Conservation (phyloP, 2,329 filamentous ascomycete genomes). For the Phyllosticta capitalensis region DNA sequence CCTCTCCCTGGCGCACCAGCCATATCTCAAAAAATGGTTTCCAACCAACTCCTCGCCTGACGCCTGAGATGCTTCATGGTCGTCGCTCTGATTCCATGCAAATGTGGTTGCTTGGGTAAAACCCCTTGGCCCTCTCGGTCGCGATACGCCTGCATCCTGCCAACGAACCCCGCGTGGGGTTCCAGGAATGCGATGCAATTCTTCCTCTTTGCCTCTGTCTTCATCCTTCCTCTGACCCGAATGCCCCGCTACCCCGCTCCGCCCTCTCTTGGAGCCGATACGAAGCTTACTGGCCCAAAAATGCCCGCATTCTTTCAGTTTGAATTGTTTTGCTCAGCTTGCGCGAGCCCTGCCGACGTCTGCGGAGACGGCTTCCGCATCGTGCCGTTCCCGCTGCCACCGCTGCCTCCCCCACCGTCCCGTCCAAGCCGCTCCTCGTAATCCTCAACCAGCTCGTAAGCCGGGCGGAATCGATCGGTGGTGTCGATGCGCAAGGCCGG, state of each 20-base stretch:
- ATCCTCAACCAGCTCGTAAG: conserved; percentile 32
- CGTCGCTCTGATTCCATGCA: not conserved
- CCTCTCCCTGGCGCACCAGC: too few relatives aligned
- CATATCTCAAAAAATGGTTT: too few relatives aligned
- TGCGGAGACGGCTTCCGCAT: not conserved
- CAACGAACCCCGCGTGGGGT: not conserved
- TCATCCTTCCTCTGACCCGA: too few relatives aligned
- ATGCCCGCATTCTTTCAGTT: not conserved
- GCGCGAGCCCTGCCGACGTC: not conserved
- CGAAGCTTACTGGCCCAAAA: not conserved
- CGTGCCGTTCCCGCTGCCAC: not conserved
- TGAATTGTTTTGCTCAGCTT: not conserved
- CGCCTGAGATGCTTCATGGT: not conserved
- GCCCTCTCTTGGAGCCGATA: too few relatives aligned
- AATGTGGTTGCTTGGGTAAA: not conserved
- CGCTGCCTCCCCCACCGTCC: conserved; percentile 14
- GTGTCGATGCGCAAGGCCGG: conserved; percentile 43
- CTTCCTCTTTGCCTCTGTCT: not conserved
- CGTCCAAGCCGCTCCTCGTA: conserved; percentile 31
- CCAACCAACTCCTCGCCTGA: not conserved
- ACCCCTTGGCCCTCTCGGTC: not conserved
- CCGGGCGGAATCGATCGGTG: conserved; percentile 25
- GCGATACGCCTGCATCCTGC: not conserved
- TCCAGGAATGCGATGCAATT: not conserved
- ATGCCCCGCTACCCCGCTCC: too few relatives aligned